Evolutionary conservation across 2,329 filamentous ascomycete species (phyloP).

Genomic region (Colletotrichum higginsianum): DNA sequence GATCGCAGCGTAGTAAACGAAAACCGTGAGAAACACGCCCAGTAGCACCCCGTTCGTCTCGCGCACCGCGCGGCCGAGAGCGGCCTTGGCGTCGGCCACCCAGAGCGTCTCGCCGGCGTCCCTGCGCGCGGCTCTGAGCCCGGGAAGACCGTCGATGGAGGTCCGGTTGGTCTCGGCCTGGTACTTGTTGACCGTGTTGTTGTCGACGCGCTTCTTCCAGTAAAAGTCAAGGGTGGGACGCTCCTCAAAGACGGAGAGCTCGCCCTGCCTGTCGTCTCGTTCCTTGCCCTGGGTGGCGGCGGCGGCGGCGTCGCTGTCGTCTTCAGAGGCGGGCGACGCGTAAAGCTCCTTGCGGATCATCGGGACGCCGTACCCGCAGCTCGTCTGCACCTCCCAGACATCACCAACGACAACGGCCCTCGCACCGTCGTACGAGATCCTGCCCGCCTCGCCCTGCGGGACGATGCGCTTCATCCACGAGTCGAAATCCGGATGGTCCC

Average conservation of each 20-base stretch:
- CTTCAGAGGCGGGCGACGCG: slow-evolving; percentile 44
- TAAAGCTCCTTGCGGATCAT: slow-evolving; percentile 61
- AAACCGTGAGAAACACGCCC: slow-evolving; percentile 44
- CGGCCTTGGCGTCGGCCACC: slow-evolving; percentile 54
- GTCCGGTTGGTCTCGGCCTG: slow-evolving; percentile 68
- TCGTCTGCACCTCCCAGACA: slow-evolving; percentile 77
- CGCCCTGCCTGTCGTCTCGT: slow-evolving; percentile 47
- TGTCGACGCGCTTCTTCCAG: slow-evolving; percentile 63
- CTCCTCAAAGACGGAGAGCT: slow-evolving; percentile 63
- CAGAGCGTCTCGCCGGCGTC: slow-evolving; percentile 64
- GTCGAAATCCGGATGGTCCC: slow-evolving; percentile 65
- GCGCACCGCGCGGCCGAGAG: slow-evolving; percentile 11
- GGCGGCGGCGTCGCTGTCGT: slow-evolving; percentile 3
- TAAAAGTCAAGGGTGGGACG: slow-evolving; percentile 70
- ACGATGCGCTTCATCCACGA: slow-evolving; percentile 61
- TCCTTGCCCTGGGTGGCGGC: slow-evolving; percentile 40
- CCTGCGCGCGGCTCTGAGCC: slow-evolving; percentile 67
- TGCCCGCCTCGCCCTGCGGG: slow-evolving; percentile 48
- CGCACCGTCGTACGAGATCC: slow-evolving; percentile 60
- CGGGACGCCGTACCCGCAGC: slow-evolving; percentile 77
- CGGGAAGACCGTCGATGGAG: slow-evolving; percentile 73
- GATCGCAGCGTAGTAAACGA: slow-evolving; percentile 23
- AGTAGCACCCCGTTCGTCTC: slow-evolving; percentile 41
- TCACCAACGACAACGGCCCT: slow-evolving; percentile 74
- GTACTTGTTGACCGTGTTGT: slow-evolving; percentile 67